Base-by-base conservation (phyloP, 148 eudicot species). In the Persicaria tinctoria region DNA sequence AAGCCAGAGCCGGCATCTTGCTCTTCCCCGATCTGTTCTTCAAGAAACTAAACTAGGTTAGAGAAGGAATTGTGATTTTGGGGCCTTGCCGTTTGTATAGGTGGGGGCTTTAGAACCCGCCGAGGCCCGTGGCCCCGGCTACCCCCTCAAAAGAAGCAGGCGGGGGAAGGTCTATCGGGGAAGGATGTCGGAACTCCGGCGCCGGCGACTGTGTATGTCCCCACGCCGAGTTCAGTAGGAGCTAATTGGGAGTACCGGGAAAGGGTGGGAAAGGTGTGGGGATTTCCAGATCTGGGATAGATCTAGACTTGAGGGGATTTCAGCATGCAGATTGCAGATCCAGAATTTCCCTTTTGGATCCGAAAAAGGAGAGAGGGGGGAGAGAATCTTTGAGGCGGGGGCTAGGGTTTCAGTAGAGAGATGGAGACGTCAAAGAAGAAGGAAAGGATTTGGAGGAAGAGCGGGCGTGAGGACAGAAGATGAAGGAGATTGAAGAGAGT, bases 81-180 rank as follows among this genome's bases (percentile, higher is more conserved):
- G 17, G 12, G 53, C 20, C 49, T 16, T 70, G 3, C 73, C 73
- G 17, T 5, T 81, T 79, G 86, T 84, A 62, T 18, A 70, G 81
- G 48, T 82, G 89, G 98, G 97, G 98, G 96, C 84, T 88, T 86
- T 87, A 89, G 68, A 83, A 94, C 91, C 98, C 98, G 98, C 98
- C 98, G 98, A 90, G 96, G 97, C 98, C 54, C 88, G 82, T 49
- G 76, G 91, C 93, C 98, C 90, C 93, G 93, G 98, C 93, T 85
- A 88, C 93, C 98, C 98, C 98, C 97, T 84, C 97, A 91, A 90
- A 87, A 76, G 93, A 83, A 87, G 88, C 97, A 91, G 80, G 84
- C 48, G 87, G 74, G 10, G 78, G 50, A 5, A 11, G 20, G 68
- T 14, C 44, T 70, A 60, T 45, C 51, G 77, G 54, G 48, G 80